A percentile compares a stretch with the other conserved stretches of the same genome.
Evolutionary conservation across 2,329 filamentous ascomycete species (phyloP).

Genomic region (Lecanosticta acicola): DNA sequence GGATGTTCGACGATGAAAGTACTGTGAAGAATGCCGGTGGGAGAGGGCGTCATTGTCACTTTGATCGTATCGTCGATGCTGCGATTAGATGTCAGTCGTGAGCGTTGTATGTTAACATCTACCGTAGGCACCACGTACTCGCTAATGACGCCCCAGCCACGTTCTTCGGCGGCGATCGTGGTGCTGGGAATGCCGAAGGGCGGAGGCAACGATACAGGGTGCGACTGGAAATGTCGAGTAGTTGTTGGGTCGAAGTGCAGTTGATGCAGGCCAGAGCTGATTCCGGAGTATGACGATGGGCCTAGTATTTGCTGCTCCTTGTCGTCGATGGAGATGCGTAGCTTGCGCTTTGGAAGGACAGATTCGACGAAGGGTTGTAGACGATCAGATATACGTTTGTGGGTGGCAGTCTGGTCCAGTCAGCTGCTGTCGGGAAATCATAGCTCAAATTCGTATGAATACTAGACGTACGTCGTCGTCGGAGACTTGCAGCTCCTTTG

Average conservation of each 20-base stretch:
- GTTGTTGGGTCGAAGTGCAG: constrained; percentile 24
- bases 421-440: too few species aligned
- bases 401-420: constrained; percentile 39
- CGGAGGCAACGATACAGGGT: constrained; percentile 31
- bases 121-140: too few species aligned
- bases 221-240: constrained; percentile 16
- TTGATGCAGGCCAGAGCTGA: constrained; percentile 27
- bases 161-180: constrained; percentile 67
- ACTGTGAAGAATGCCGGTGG: constrained; percentile 71
- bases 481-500: constrained; percentile 61
- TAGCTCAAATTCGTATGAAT: too few species aligned
- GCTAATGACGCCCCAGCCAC: constrained; percentile 80
- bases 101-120: too few species aligned
- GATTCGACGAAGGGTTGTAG: constrained; percentile 74
- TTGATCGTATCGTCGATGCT: constrained; percentile 90
- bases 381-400: constrained; percentile 60
- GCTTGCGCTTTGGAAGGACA: constrained; percentile 62
- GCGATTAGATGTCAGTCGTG: neutral
- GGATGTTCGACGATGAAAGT: constrained; percentile 73
- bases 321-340: constrained; percentile 57
- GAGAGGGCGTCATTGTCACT: constrained; percentile 73
- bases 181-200: constrained; percentile 48
- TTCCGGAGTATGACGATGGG: constrained; percentile 30
- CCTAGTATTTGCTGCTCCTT: constrained; percentile 33
- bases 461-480: constrained; percentile 34